Conservation (phyloP, 805 yeast species). For the Teunomyces panamensis region DNA sequence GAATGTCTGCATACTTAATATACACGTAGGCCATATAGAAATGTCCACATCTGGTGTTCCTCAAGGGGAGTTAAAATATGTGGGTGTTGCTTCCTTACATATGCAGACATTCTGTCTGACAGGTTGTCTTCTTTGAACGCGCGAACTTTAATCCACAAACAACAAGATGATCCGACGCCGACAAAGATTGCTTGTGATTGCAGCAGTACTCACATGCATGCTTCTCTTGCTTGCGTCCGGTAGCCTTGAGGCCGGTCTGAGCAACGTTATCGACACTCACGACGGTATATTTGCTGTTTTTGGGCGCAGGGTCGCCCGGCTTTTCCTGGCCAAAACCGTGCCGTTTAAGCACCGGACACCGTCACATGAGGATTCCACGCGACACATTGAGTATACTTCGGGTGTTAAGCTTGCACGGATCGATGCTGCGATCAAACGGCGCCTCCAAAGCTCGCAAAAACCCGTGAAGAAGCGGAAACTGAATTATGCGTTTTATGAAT, state of each 20-base stretch:
- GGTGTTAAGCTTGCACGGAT: neutral
- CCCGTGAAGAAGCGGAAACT: constrained; percentile 10
- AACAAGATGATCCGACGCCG: neutral
- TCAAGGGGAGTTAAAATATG: too few species aligned
- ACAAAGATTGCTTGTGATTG: neutral
- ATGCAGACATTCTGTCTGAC: too few species aligned
- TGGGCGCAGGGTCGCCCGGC: neutral
- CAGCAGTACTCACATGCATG: neutral
- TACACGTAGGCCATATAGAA: too few species aligned
- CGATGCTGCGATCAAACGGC: neutral
- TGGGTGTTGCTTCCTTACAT: too few species aligned
- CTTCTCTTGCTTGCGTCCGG: neutral
- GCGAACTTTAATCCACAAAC: neutral
- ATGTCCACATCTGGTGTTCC: too few species aligned
- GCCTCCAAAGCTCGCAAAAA: neutral
- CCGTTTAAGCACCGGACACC: constrained; percentile 8
- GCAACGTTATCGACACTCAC: neutral
- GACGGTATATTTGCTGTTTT: neutral
- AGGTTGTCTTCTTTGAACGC: too few species aligned
- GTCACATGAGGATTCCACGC: neutral
- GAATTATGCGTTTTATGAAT: constrained; percentile 42
- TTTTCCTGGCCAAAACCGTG: constrained; percentile 8
- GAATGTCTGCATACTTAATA: neutral
- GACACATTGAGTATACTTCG: neutral
- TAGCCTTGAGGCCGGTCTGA: neutral